A percentile compares a stretch with the other conserved stretches of the same genome.
phyloP scores from a whole-genome alignment of 1,284 basidiomycete genomes.

The Pascua sp. region DNA sequence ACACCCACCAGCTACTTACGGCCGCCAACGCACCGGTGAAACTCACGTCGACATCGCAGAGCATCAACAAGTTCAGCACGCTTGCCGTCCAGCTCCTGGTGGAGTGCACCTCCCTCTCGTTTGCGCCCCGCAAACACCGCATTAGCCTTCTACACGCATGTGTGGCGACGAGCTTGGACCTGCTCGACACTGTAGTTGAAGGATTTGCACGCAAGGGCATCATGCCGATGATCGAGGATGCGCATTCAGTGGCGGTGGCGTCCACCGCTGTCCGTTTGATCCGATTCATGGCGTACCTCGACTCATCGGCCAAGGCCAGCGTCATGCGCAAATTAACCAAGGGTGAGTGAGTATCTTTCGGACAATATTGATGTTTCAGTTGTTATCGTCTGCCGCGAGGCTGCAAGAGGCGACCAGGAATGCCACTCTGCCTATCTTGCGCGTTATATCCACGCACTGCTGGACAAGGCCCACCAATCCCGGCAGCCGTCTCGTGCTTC shows the following conservation, averaged over 20 bases:
- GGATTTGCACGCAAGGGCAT: conserved; percentile 22
- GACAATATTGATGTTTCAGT: conserved; percentile 8
- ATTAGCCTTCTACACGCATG: conserved; percentile 19
- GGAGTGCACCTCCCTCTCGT: conserved; percentile 19
- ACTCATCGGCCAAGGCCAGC: conserved; percentile 13
- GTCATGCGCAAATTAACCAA: conserved; percentile 19
- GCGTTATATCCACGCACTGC: conserved; percentile 19
- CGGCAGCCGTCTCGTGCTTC: conserved; percentile 12
- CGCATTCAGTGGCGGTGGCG: conserved; percentile 22
- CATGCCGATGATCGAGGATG: conserved; percentile 28
- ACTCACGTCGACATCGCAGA: conserved; percentile 19
- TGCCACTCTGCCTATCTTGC: conserved; percentile 21
- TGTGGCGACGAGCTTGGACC: conserved; percentile 16
- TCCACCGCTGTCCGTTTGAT: conserved; percentile 20
- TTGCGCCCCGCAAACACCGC: conserved; percentile 18
- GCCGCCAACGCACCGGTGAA: conserved; percentile 6
- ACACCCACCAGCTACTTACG: conserved; percentile 12
- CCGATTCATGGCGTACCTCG: conserved; percentile 20
- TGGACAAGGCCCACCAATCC: conserved; percentile 21
- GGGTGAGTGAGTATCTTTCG: not conserved
- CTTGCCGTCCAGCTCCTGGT: conserved; percentile 17
- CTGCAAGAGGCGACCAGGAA: conserved; percentile 18
- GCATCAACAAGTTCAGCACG: conserved; percentile 24
- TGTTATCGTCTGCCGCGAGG: conserved; percentile 24
- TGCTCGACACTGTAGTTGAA: conserved; percentile 22